phyloP scores from a whole-genome alignment of 495 filamentous ascomycete genomes.

The Amorphotheca resinae region DNA sequence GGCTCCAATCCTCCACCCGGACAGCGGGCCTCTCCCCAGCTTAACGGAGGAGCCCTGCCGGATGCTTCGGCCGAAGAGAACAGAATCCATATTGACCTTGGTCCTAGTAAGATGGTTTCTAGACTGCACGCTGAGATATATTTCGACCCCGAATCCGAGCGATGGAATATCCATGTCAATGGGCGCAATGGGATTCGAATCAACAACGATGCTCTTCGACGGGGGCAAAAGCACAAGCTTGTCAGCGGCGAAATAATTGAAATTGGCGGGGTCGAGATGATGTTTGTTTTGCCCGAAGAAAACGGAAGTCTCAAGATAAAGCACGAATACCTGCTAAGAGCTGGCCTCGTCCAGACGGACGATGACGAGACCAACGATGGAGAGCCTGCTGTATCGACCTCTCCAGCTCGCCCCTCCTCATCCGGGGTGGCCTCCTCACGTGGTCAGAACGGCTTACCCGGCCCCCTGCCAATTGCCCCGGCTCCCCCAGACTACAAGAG shows the following conservation, averaged over 20 bases:
- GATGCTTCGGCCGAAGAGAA: slow-evolving; percentile 16
- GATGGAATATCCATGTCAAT: slow-evolving; percentile 75
- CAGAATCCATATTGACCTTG: slow-evolving; percentile 78
- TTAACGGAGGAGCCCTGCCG: slow-evolving; percentile 14
- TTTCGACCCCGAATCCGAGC: slow-evolving; percentile 54
- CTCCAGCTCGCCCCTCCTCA: background rate
- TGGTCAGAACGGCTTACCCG: slow-evolving; percentile 41
- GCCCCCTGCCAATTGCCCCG: slow-evolving; percentile 49
- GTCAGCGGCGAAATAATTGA: slow-evolving; percentile 80
- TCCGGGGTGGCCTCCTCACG: background rate
- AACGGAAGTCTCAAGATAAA: slow-evolving; percentile 45
- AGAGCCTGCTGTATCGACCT: slow-evolving; percentile 7
- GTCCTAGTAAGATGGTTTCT: slow-evolving; percentile 85
- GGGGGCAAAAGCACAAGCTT: slow-evolving; percentile 49
- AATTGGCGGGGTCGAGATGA: slow-evolving; percentile 88
- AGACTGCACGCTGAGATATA: slow-evolving; percentile 76
- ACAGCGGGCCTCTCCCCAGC: slow-evolving; percentile 16
- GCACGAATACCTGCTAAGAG: slow-evolving; percentile 37
- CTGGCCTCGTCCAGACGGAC: slow-evolving; percentile 24
- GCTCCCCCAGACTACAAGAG: slow-evolving; percentile 57
- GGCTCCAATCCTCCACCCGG: slow-evolving; percentile 18
- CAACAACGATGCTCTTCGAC: slow-evolving; percentile 55
- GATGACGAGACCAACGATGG: slow-evolving; percentile 1
- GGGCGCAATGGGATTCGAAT: slow-evolving; percentile 84
- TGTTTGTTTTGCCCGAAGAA: slow-evolving; percentile 76